phyloP scores from a whole-genome alignment of 2,329 filamentous ascomycete species.

The Claviceps sp. region DNA sequence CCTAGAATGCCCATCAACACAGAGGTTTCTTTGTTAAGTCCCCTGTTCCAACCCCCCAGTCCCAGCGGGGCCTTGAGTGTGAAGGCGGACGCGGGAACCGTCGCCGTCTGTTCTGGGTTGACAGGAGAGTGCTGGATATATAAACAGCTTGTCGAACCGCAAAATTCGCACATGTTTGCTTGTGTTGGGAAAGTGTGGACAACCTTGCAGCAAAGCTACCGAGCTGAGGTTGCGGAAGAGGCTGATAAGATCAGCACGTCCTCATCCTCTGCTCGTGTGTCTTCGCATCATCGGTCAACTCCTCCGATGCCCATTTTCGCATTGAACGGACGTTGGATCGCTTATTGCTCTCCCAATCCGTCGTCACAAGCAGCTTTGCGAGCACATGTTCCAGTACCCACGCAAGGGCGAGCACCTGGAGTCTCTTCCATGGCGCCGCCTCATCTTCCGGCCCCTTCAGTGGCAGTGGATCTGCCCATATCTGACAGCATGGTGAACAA shows the following conservation, averaged over 20 bases:
- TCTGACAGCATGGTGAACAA: constrained; percentile 61
- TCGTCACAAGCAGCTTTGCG: constrained; percentile 58
- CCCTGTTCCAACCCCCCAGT: constrained; percentile 52
- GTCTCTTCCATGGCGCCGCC: constrained; percentile 51
- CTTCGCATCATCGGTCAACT: constrained; percentile 19
- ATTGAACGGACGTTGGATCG: constrained; percentile 61
- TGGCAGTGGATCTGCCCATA: constrained; percentile 59
- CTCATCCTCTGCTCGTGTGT: constrained; percentile 16
- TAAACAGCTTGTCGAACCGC: constrained; percentile 31
- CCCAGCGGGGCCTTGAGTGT: constrained; percentile 63
- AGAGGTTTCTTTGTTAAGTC: constrained; percentile 41
- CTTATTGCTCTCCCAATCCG: constrained; percentile 60
- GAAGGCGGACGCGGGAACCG: constrained; percentile 55
- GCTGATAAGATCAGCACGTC: constrained; percentile 25
- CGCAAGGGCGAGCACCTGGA: constrained; percentile 41
- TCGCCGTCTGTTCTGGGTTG: constrained; percentile 64
- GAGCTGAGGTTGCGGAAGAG: constrained; percentile 35
- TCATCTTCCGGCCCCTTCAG: constrained; percentile 51
- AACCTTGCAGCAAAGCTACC: constrained; percentile 51
- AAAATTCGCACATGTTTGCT: constrained; percentile 34
- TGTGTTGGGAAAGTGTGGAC: constrained; percentile 93
- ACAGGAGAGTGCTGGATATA: constrained; percentile 85
- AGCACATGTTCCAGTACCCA: constrained; percentile 46
- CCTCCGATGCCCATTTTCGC: constrained; percentile 53
- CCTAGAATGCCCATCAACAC: constrained; percentile 47